Evolutionary conservation across 768 basidiomycete genomes (phyloP).

Genomic region (Auricularia auricula-judae): DNA sequence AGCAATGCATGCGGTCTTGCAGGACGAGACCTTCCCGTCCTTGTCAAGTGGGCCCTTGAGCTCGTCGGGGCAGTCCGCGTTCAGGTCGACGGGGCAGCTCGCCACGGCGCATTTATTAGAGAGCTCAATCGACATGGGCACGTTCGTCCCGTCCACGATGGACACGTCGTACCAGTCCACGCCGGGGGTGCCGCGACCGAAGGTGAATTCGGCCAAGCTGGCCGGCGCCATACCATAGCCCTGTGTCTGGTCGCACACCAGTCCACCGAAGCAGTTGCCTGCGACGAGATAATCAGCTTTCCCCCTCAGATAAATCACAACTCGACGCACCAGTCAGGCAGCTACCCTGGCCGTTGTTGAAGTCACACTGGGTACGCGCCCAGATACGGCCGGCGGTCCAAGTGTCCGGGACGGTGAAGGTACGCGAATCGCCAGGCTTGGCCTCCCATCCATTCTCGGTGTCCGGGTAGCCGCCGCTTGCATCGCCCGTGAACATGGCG

Average conservation of each 20-base stretch:
- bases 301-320: too few species aligned
- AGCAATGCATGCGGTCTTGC: not conserved
- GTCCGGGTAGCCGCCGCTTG: not conserved
- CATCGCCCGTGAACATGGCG: not conserved
- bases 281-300: too few species aligned
- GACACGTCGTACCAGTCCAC: not conserved
- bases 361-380: not conserved
- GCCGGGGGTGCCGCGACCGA: not conserved
- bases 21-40: not conserved
- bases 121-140: not conserved
- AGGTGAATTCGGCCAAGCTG: not conserved
- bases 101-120: not conserved
- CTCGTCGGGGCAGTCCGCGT: not conserved
- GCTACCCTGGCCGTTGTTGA: not conserved
- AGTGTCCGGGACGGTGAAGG: not conserved
- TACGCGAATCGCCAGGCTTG: not conserved
- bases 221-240: conserved; percentile 1
- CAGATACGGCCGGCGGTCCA: not conserved
- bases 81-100: not conserved
- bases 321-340: not conserved
- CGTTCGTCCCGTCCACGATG: not conserved
- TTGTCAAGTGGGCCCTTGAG: not conserved
- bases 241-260: not conserved
- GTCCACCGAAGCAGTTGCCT: conserved; percentile 1
- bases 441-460: not conserved